phyloP scores from a whole-genome alignment of 2,329 filamentous ascomycete genomes.

The Talaromyces sp. region DNA sequence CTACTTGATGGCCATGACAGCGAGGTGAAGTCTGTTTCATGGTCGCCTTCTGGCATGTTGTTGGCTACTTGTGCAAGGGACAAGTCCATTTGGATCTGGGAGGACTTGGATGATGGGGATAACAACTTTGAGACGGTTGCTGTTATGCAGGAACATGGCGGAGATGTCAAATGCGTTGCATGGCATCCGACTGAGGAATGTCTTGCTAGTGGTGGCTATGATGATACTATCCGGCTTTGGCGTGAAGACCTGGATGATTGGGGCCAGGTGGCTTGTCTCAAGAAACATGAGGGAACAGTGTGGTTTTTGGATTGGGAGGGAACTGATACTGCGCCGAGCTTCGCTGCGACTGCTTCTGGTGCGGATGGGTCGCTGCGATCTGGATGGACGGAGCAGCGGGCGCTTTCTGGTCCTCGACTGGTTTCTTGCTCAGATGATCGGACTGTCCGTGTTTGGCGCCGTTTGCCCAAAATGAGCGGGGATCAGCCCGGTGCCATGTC shows the following conservation, averaged over 20 bases:
- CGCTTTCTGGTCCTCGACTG: constrained; percentile 58
- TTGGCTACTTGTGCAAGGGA: constrained; percentile 90
- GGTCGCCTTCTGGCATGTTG: constrained; percentile 67
- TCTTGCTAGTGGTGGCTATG: constrained; percentile 89
- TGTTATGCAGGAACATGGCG: constrained; percentile 90
- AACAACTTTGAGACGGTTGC: constrained; percentile 98
- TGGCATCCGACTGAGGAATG: constrained; percentile 85
- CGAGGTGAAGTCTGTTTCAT: constrained; percentile 83
- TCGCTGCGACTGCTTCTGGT: not conserved
- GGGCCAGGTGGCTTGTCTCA: constrained; percentile 81
- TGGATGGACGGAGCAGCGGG: constrained; percentile 35
- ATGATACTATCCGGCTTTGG: constrained; percentile 87
- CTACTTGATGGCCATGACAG: constrained; percentile 94
- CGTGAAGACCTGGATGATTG: constrained; percentile 91
- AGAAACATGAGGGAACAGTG: constrained; percentile 82
- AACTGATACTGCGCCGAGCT: constrained; percentile 32
- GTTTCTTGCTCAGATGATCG: constrained; percentile 84
- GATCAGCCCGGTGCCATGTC: constrained; percentile 35
- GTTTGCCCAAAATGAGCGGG: constrained; percentile 52
- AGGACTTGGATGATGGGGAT: constrained; percentile 81
- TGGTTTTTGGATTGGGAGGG: constrained; percentile 78
- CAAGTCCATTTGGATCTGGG: constrained; percentile 98
- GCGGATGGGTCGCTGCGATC: not conserved
- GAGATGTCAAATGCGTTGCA: constrained; percentile 89
- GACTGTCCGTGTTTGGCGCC: constrained; percentile 77